Conservation (phyloP, 352 stramenopile genomes). For the Phytopythium oedochilum region DNA sequence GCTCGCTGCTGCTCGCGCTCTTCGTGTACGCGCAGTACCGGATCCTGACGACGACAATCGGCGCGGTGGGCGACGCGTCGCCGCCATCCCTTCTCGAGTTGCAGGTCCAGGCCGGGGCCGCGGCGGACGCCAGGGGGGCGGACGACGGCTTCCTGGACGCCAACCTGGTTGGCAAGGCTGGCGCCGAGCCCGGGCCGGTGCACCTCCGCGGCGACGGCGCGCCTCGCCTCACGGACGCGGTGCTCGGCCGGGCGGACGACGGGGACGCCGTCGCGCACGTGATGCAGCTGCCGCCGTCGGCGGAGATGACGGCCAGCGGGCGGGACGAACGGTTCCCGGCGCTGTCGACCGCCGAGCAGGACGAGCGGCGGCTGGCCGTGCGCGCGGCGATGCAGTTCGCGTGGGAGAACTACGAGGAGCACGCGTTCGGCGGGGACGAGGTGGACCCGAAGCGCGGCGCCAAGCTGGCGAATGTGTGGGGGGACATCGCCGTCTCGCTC, state of each 20-base stretch:
- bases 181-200: constrained; percentile 3
- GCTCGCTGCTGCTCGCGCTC: constrained; percentile 15
- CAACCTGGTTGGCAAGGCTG: not conserved
- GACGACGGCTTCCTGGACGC: not conserved
- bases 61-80: not conserved
- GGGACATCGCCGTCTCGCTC: constrained; percentile 87
- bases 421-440: constrained; percentile 96
- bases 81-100: not conserved
- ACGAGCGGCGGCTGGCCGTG: constrained; percentile 34
- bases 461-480: constrained; percentile 83
- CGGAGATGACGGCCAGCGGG: too few relatives aligned
- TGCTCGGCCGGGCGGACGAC: not conserved
- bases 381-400: constrained; percentile 69
- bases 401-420: constrained; percentile 89
- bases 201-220: constrained; percentile 3
- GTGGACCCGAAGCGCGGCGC: constrained; percentile 74
- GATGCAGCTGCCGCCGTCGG: not conserved
- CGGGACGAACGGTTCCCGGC: not conserved
- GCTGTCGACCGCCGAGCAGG: constrained; percentile 22
- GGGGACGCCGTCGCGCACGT: constrained; percentile 3
- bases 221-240: not conserved
- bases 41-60: constrained; percentile 34
- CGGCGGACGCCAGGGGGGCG: not conserved
- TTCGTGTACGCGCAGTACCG: constrained; percentile 58
- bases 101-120: not conserved